A percentile compares a stretch with the other conserved stretches of the same genome.
Conservation (phyloP, 73 alveolate species). For the Urostyla sp. region DNA sequence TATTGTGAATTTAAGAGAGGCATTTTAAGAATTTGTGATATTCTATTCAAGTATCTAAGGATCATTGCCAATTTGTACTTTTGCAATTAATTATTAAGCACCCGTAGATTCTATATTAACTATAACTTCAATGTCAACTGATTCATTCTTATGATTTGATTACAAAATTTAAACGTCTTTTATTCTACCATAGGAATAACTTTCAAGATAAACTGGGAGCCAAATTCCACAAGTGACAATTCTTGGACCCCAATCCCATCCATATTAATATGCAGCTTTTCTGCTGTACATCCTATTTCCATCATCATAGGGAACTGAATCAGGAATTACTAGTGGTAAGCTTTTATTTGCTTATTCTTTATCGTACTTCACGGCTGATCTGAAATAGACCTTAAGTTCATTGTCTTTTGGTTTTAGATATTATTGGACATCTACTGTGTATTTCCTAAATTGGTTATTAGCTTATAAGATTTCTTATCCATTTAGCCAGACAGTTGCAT, state of each 20-base stretch:
- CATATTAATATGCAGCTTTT: conserved; percentile 77
- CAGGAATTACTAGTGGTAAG: conserved; percentile 42
- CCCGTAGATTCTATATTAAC: too few species aligned
- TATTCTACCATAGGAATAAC: not conserved
- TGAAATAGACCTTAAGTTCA: conserved; percentile 51
- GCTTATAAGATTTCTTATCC: conserved; percentile 60
- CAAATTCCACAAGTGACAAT: conserved; percentile 77
- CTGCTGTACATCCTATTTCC: too few species aligned
- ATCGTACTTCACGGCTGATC: conserved; percentile 70
- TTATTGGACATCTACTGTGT: conserved; percentile 60
- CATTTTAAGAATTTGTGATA: too few species aligned
- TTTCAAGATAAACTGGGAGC: conserved; percentile 54
- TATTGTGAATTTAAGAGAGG: too few species aligned
- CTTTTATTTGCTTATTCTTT: conserved; percentile 38
- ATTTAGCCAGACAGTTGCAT: conserved; percentile 68
- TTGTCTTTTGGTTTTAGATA: conserved; percentile 3
- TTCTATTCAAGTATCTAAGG: too few species aligned
- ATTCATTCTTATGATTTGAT: too few species aligned
- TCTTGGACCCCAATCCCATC: conserved; percentile 89
- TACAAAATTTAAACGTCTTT: not conserved
- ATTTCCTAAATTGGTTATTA: conserved; percentile 75
- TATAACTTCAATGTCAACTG: too few species aligned
- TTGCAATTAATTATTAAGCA: too few species aligned
- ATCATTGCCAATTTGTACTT: too few species aligned
- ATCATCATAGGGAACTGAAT: too few species aligned